Evolutionary conservation across 2,329 filamentous ascomycete genomes (phyloP), one percentile per base, ranked within the genome.

Genomic region (Arthrobotrys iridis): DNA sequence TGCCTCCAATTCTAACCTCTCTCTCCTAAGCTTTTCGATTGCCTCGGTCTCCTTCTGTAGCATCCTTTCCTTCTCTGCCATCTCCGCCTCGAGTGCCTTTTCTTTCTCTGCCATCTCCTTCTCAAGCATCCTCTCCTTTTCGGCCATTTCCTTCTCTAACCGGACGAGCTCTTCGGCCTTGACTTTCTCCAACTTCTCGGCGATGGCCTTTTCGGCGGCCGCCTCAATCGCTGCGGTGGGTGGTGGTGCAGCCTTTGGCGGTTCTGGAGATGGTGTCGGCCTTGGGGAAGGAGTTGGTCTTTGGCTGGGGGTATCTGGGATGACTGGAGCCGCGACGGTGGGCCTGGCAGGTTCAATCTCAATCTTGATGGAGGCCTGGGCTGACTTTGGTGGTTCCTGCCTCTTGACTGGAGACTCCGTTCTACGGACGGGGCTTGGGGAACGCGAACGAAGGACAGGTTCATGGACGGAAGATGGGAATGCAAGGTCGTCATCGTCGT

Each of bases 101-200:
- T 73, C 68, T 18, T 75, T 68, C 40, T 68, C 71, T n/a, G n/a
- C 52, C 33, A 43, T 52, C 26, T 52, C 46, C 20, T 68, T 55
- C 11, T 33, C 10, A 4, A 60, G 52, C 11, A 64, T 41, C 13
- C 52, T 58, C 18, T 73, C 68, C 22, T 75, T 68, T 30, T 68
- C 71, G 35, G 40, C 37, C 63, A 75, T 75, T 26, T 75, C 71
- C 41, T 64, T 72, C 48, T 67, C 63, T 5, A 68, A 26, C 24
- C 40, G 30, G 11, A 59, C 48, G 13, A 64, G 57, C 18, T 58
- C 71, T 24, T 48, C 48, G 28, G 71, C 57, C 46, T 75, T 68
- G 1, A 41, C 55, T 33, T 74, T 74, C 20, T 74, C 70, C 8
- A 64, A 18, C 40, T 64, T 59, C 22, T 72, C 67, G 13, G 59